A percentile compares a stretch with the other conserved stretches of the same genome.
Conservation (phyloP, 129 eudicot species). For the Centaurea solstitialis region DNA sequence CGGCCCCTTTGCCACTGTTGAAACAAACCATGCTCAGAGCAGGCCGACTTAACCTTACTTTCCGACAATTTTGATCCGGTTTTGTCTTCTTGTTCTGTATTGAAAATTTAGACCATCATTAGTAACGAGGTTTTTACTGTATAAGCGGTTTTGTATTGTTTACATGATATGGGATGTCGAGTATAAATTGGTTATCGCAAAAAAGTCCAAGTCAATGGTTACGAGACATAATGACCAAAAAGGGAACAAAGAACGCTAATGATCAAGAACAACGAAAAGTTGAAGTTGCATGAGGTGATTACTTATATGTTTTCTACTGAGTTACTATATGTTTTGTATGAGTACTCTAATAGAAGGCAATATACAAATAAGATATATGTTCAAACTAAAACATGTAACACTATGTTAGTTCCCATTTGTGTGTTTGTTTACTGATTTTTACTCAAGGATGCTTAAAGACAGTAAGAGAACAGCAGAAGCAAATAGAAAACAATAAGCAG, state of each 20-base stretch:
- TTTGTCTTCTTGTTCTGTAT: neutral
- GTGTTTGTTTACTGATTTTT: too few relatives aligned
- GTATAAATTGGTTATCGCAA: neutral
- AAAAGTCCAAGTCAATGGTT: too few relatives aligned
- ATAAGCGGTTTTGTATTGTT: neutral
- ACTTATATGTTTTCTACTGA: too few relatives aligned
- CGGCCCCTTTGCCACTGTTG: slow-evolving; percentile 40
- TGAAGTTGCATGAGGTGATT: too few relatives aligned
- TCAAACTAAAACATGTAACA: too few relatives aligned
- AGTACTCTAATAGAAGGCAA: too few relatives aligned
- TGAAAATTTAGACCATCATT: neutral
- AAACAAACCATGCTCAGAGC: slow-evolving; percentile 23
- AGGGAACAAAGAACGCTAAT: neutral
- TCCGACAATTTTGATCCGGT: slow-evolving; percentile 37
- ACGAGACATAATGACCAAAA: neutral
- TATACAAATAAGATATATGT: too few relatives aligned
- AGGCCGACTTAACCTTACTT: slow-evolving; percentile 59
- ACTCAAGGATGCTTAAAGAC: too few relatives aligned
- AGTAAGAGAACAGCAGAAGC: too few relatives aligned
- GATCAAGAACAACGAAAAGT: neutral
- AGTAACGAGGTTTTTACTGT: neutral
- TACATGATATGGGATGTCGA: neutral
- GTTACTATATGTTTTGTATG: too few relatives aligned
- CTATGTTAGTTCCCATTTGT: too few relatives aligned
- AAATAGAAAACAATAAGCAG: too few relatives aligned